Evolutionary conservation across 2,329 filamentous ascomycete species (phyloP), one percentile per base, ranked within the genome.

Genomic region (Ophiostoma sp.): DNA sequence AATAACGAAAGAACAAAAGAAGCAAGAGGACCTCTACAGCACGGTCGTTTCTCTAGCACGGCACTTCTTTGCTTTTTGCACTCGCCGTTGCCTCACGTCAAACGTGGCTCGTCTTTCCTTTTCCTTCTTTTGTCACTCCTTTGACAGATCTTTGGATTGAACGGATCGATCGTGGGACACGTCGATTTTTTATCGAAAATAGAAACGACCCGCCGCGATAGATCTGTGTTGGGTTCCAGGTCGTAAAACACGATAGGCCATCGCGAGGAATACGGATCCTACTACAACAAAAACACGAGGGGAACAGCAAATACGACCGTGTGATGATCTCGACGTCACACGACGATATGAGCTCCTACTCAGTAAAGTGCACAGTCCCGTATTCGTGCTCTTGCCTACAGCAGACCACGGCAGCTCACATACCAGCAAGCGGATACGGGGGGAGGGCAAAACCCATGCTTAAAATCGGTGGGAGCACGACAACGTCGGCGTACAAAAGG

Each of bases 351-450:
- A 36, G n/a, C n/a, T n/a, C n/a, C n/a, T n/a, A n/a, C n/a, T 4
- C 7, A 28, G 3, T 31, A 45, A 48, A 33, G 17, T 33, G 25
- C n/a, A 28, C 36, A 50, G 64, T 68, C 64, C 12, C 45, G 61
- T 66, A 45, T 68, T 68, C 64, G 66, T 69, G 66, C 66, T 52
- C 66, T 52, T 36, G 28, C 28, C 45, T 69, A 69, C 66, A 48
- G 12, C 39, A 50, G 25, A 6, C 61, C 25, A 69, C 66, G 19
- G 66, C 66, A 69, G 66, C 66, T 69, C 45, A 69, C 45, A 69
- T 55, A 69, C 45, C 66, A 52, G 45, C 45, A 61, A 61, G 57
- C 57, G 25, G 15, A 36, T 48, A 55, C 50, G 50, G 11, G 7
- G 25, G 25, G 8, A 28, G 50, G 48, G 39, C 42, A 48, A 48